Conservation (phyloP, 202 grass and related monocot genomes). For the Musa balbisiana region DNA sequence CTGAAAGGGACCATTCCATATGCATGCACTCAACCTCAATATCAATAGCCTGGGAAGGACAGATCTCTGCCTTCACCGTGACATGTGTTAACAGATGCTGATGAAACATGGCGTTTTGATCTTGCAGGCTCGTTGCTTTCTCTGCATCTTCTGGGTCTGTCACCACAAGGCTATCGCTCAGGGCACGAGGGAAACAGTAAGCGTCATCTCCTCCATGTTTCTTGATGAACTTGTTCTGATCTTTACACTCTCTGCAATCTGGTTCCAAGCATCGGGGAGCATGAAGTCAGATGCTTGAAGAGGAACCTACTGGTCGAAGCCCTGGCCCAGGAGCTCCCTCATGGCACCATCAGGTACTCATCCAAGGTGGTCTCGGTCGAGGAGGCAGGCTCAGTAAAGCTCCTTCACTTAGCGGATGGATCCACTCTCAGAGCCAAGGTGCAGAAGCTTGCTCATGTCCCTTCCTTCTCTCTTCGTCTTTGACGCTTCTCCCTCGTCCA, state of each 20-base stretch:
- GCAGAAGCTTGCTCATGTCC: not conserved
- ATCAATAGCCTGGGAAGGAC: too few species aligned
- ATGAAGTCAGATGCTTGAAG: conserved; percentile 39
- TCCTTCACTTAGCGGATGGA: conserved; percentile 41
- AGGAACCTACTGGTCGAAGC: conserved; percentile 42
- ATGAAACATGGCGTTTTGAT: not conserved
- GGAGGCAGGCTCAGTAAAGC: conserved; percentile 34
- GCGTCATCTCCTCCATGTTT: not conserved
- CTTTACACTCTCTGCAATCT: not conserved
- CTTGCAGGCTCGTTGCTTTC: not conserved
- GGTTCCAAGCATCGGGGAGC: not conserved
- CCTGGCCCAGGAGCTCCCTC: conserved; percentile 42
- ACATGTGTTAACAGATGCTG: too few species aligned
- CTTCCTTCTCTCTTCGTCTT: not conserved
- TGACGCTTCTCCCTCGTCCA: not conserved
- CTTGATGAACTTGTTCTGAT: not conserved
- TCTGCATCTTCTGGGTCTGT: conserved; percentile 5
- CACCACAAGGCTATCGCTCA: not conserved
- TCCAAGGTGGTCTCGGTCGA: conserved; percentile 53
- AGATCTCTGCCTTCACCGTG: too few species aligned
- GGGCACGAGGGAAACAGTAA: not conserved
- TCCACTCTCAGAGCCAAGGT: conserved; percentile 48
- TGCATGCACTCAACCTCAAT: not conserved
- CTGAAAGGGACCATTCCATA: not conserved
- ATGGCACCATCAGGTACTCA: conserved; percentile 57